Evolutionary conservation across 805 yeast species (phyloP), one percentile per base, ranked within the genome.

Genomic region (Candida tibetensis): DNA sequence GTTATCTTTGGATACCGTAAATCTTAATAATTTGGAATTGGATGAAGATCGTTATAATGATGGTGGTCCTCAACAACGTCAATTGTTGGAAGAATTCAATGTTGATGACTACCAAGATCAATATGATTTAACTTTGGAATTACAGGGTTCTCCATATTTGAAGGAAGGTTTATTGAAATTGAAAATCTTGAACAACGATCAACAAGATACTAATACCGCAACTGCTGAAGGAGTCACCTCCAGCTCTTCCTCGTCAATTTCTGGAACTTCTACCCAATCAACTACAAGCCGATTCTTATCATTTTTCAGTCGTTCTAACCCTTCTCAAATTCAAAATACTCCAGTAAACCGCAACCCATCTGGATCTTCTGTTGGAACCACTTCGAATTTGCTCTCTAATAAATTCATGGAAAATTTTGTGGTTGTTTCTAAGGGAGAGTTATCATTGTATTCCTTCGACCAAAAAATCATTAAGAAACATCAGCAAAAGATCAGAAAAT

Each of bases 81-180:
- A 53, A 30, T 42, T 43, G n/a, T 43, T 64, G 37, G 71, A 68
- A 34, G 56, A 64, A 38, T 69, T 69, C 35, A 57, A 66, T 43
- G 61, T 63, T 12, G 58, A 61, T 28, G 66, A 67, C 39, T 69
- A 59, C 49, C 72, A 69, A 46, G 75, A 66, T 46, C 71, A 71
- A 22, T 72, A 70, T 41, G 88, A 82, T 56, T 69, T 76, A 46
- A 76, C 75, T 27, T 64, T 82, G 40, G 89, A 81, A 51, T 64
- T 79, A 32, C 72, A 72, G 36, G 91, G 91, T 1, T 79, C 90
- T 1, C 91, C 93, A 1, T 84, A 86, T 78, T 71, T 81, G 40
- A 81, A 84, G 53, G 91, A 84, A 60, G 91, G 93, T 1, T 51
- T 84, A 26, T 64, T 81, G 47, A 68, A 74, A 45, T 57, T 66